Percentiles rank a stretch among this genome's conserved stretches.
phyloP scores from a whole-genome alignment of 2,329 filamentous ascomycete genomes.

The Trichoderma sp. region DNA sequence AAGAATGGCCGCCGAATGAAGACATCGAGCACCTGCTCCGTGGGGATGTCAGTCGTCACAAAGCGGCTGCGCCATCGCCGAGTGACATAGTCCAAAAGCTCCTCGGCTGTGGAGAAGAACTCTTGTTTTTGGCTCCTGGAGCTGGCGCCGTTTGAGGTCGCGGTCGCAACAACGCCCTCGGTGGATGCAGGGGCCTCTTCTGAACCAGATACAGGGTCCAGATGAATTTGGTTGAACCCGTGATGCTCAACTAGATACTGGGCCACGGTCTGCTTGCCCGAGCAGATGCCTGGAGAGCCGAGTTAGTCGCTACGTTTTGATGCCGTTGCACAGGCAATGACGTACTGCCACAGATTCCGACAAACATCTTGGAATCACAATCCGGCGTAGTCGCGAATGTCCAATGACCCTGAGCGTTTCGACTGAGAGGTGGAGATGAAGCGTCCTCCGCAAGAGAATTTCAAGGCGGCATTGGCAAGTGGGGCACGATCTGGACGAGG shows the following conservation, averaged over 20 bases:
- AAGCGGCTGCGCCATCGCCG: slow-evolving; percentile 79
- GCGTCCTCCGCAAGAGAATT: slow-evolving; percentile 10
- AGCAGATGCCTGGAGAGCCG: slow-evolving; percentile 71
- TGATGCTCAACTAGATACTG: slow-evolving; percentile 84
- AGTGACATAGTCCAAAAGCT: slow-evolving; percentile 82
- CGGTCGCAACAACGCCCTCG: slow-evolving; percentile 26
- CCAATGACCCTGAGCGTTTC: background rate
- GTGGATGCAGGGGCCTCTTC: slow-evolving; percentile 2
- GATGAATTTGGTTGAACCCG: slow-evolving; percentile 72
- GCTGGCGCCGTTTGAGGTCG: slow-evolving; percentile 34
- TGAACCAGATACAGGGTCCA: slow-evolving; percentile 39
- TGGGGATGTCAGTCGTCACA: slow-evolving; percentile 82
- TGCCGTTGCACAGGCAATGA: slow-evolving; percentile 7
- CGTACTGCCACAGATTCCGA: slow-evolving; percentile 74
- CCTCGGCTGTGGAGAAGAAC: slow-evolving; percentile 62
- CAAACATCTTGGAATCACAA: slow-evolving; percentile 59
- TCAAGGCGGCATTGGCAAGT: slow-evolving; percentile 20
- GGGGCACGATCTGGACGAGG: slow-evolving; percentile 12
- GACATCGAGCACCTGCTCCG: slow-evolving; percentile 70
- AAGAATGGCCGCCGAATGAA: slow-evolving; percentile 86
- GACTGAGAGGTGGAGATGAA: background rate
- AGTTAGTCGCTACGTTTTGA: slow-evolving; percentile 19
- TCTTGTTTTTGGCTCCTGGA: slow-evolving; percentile 32
- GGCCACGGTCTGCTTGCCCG: slow-evolving; percentile 88
- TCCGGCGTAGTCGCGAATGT: background rate